Base-by-base conservation (phyloP, 2,329 filamentous ascomycete genomes). In the Remersonia thermophila region DNA sequence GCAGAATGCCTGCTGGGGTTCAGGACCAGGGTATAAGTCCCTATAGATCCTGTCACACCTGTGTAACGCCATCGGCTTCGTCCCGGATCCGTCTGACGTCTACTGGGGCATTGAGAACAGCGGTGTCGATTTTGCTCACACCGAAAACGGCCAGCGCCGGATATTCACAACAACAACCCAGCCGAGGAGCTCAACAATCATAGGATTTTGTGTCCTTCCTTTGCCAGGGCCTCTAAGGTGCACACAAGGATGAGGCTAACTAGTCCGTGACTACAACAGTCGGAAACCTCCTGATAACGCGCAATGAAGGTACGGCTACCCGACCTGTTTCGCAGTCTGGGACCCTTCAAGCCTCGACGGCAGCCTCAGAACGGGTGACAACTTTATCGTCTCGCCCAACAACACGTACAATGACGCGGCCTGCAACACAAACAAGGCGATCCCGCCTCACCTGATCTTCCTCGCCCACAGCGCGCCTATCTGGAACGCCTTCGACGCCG, bases 151-250 rank as follows among this genome's bases (percentile, higher is more conserved):
- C 30, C 47, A 62, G 18, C 46, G 46, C 4, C 47, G 45, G 69
- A 73, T 35, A 67, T 77, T 36, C 69, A 74, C 47, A 58, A 65
- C 30, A 62, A 77, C 51, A 80, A 80, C 48, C 76, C 76, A 1
- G 73, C 69, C 3, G 76, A 80, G 48, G 72, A 80, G 55, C 55
- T 80, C 47, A 80, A 80, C 54, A 78, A 71, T 54, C n/a, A n/a
- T n/a, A n/a, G n/a, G n/a, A n/a, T n/a, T n/a, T n/a, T n/a, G n/a
- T n/a, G n/a, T n/a, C n/a, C n/a, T n/a, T n/a, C n/a, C n/a, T n/a
- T n/a, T n/a, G n/a, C n/a, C n/a, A n/a, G n/a, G n/a, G n/a, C n/a
- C n/a, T n/a, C n/a, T n/a, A n/a, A n/a, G n/a, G 25, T 27, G 5
- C 3, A 10, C n/a, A n/a, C 3, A 10, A 27, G 25, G n/a, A 9